A percentile compares a stretch with the other conserved stretches of the same genome.
These are phyloP conservation scores for Celoporthe dispersa DNA, from an alignment of 2,329 filamentous ascomycete species.

Conservation along the genomic window DNA sequence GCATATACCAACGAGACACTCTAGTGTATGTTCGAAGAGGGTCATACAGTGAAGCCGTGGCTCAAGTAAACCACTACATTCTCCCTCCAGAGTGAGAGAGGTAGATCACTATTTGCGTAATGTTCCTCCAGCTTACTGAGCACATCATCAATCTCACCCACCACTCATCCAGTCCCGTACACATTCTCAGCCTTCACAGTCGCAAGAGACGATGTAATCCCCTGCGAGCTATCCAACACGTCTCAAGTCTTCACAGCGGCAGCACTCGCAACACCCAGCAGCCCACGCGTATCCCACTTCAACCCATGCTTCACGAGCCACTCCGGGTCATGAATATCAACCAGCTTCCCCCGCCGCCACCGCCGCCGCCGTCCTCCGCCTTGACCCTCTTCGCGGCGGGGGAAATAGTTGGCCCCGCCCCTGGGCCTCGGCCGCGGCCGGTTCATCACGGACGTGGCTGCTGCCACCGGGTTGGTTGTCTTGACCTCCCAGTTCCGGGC, in stretches of 20 bases:
- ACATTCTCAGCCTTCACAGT: no score
- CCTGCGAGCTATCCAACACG: no score
- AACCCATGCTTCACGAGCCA: constrained; percentile 26
- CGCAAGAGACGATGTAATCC: no score
- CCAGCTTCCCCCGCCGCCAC: background rate
- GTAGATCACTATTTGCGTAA: no score
- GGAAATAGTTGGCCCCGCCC: constrained; percentile 18
- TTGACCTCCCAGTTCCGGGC: background rate
- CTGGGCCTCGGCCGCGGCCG: constrained; percentile 11
- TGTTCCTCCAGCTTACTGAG: background rate
- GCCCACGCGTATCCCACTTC: constrained; percentile 20
- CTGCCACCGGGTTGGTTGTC: background rate
- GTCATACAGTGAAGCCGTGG: background rate
- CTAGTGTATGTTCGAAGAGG: background rate
- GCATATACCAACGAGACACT: background rate
- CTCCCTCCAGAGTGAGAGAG: no score
- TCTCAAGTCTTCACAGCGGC: background rate
- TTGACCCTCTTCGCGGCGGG: constrained; percentile 4
- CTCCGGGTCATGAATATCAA: constrained; percentile 23
- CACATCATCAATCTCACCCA: background rate
- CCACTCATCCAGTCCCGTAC: background rate
- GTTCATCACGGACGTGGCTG: constrained; percentile 7
- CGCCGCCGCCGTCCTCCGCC: background rate
- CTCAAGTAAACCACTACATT: background rate
- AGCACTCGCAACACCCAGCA: constrained; percentile 18